Evolutionary conservation across 768 basidiomycete genomes (phyloP).

Genomic region (Leucocoprinus sp.): DNA sequence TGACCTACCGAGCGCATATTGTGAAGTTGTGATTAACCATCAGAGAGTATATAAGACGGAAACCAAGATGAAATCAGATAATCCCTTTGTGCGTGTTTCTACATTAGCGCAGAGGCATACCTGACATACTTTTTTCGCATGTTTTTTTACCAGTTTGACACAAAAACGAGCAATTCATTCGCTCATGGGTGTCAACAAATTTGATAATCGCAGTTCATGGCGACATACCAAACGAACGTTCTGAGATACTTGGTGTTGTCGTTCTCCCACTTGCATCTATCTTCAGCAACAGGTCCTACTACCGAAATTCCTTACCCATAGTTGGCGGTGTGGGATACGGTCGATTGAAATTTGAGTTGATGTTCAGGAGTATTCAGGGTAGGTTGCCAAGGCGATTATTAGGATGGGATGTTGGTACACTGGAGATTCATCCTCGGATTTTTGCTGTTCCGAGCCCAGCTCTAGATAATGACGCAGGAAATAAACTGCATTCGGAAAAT

Average conservation of each 20-base stretch:
- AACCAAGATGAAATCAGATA: slow-evolving; percentile 36
- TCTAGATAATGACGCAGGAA: not conserved
- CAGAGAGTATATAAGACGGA: slow-evolving; percentile 36
- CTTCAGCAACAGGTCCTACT: slow-evolving; percentile 42
- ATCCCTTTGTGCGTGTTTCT: slow-evolving; percentile 32
- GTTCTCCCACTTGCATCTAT: slow-evolving; percentile 41
- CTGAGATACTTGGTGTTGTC: slow-evolving; percentile 67
- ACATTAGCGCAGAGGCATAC: not conserved
- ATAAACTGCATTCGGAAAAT: not conserved
- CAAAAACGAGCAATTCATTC: slow-evolving; percentile 65
- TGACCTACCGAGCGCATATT: slow-evolving; percentile 62
- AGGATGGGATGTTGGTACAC: slow-evolving; percentile 66
- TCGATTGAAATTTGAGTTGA: slow-evolving; percentile 51
- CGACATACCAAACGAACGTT: slow-evolving; percentile 44
- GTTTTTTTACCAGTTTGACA: slow-evolving; percentile 34
- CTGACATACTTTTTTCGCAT: not conserved
- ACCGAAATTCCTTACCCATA: slow-evolving; percentile 54
- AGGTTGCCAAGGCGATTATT: slow-evolving; percentile 46
- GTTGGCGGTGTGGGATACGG: slow-evolving; percentile 66
- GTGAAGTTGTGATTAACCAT: slow-evolving; percentile 38
- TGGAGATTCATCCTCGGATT: slow-evolving; percentile 38
- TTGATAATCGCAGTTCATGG: slow-evolving; percentile 63
- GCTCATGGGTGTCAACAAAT: slow-evolving; percentile 51
- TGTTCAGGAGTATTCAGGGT: slow-evolving; percentile 60
- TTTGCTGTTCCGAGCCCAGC: slow-evolving; percentile 3